Base-by-base conservation (phyloP, 2,329 filamentous ascomycete genomes). In the Penicillium concentricum region DNA sequence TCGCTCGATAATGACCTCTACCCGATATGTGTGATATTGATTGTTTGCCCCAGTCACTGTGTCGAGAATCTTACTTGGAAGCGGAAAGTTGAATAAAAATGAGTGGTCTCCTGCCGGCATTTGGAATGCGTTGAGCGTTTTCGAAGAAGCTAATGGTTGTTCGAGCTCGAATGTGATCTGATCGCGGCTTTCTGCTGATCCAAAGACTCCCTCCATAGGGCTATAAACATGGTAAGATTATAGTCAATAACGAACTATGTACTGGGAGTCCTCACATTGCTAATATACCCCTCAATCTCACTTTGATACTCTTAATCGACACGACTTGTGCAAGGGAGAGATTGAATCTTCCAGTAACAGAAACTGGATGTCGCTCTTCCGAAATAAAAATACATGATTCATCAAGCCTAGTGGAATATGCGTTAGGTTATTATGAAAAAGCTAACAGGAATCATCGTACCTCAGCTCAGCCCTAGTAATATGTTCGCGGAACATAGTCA, bases 71-170 rank as follows among this genome's bases (percentile, higher is more conserved):
- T 50, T 49, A 3, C 32, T 43, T 12, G 56, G 24, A 9, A 67
- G 26, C 2, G 62, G 52, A 15, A 67, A 58, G 4, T 56, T 45
- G 39, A 67, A 64, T 10, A 60, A 53, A 15, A 67, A 66, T n/a
- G 61, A 56, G 30, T 67, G 61, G 20, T 62, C 30, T 9, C 65
- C 65, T 7, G 55, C 50, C 1, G 62, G 57, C 41, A 66, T 49
- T 44, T 18, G 54, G 39, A 67, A 66, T 1, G 54, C 48, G 18
- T 44, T 58, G 18, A 63, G 50, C 7, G 49, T 60, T 46, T 60
- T 58, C 1, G 63, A 62, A 6, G 56, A 54, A 4, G 61, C 65
- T 6, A 66, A 41, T 3, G 51, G 20, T 16, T 62, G 62, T 2
- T 54, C 52, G n/a, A 32, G 48, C 16, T 51, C 56, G 24, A 60